Evolutionary conservation across 768 basidiomycete species (phyloP).

Genomic region (Tricholoma terreum): DNA sequence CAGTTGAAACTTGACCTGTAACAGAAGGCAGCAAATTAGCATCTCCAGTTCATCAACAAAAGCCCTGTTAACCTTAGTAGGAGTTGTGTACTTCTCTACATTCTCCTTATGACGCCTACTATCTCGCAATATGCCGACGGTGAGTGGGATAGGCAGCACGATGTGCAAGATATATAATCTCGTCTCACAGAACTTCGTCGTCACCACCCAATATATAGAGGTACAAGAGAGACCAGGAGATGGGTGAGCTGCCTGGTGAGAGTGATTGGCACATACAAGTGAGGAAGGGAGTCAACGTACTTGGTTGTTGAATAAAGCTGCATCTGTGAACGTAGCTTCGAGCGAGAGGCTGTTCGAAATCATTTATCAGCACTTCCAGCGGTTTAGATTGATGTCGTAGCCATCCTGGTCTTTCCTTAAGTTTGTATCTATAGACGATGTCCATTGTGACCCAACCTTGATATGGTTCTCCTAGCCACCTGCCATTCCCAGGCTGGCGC

Average conservation of each 20-base stretch:
- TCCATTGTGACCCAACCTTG: not conserved
- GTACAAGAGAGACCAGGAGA: constrained; percentile 68
- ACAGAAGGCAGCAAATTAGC: not conserved
- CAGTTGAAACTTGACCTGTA: constrained; percentile 68
- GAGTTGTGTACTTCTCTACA: constrained; percentile 44
- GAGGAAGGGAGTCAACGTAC: constrained; percentile 32
- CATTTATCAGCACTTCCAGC: constrained; percentile 53
- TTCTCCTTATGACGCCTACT: constrained; percentile 50
- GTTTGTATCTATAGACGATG: not conserved
- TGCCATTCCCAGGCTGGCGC: too few relatives aligned
- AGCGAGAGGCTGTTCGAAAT: constrained; percentile 36
- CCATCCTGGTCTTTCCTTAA: constrained; percentile 10
- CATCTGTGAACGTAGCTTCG: constrained; percentile 64
- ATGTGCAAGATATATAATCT: constrained; percentile 75
- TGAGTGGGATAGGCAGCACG: constrained; percentile 70
- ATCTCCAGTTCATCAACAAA: not conserved
- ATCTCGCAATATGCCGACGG: constrained; percentile 54
- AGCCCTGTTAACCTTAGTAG: constrained; percentile 43
- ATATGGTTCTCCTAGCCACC: not conserved
- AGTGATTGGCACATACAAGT: not conserved
- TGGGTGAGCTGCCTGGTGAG: constrained; percentile 45
- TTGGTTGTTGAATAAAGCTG: constrained; percentile 79
- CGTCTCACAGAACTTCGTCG: constrained; percentile 74
- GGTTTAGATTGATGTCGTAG: constrained; percentile 43
- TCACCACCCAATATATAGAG: constrained; percentile 72